Base-by-base conservation (phyloP, 179 eudicot genomes). In the Camellia oleifera region DNA sequence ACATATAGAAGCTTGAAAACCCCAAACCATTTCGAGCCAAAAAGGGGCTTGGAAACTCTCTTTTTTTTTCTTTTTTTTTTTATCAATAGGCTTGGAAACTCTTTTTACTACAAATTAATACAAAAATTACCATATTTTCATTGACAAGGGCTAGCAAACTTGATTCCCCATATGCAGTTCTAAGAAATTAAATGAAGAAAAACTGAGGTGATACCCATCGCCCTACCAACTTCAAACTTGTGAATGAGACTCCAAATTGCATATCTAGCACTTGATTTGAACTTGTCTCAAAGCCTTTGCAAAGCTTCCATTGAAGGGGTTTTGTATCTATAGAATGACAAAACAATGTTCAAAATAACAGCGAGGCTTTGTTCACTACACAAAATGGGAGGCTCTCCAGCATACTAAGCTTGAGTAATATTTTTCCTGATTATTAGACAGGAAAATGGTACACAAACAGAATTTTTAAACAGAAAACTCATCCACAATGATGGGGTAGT, bases 211-310 rank as follows among this genome's bases (percentile, higher is more conserved):
- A 42, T 32, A 32, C 40, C 40, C 45, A 40, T 42, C 11, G 67
- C 40, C 92, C 84, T 84, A 94, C 99, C 99, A 32, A 77, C 85
- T 90, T 96, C 87, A 96, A 88, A 87, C 86, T 88, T 69, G 89
- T 80, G 32, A 32, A 75, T 48, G 92, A 84, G 77, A 87, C 98
- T 20, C 23, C 23, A 20, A 20, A 20, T 20, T 20, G 23, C 23
- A 20, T 20, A 20, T 20, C 23, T 15, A 94, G 83, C 54, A 90
- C 92, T 76, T 82, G 85, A 57, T 88, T 81, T 74, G 90, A 76
- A 78, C 75, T 85, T 75, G 83, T 87, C 68, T 84, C 85, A 84
- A 96, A 91, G 69, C 69, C 75, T 82, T 90, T 91, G 84, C 98
- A 89, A 54, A 90, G 81, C 90, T 90, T 92, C 99, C 99, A 96